Base-by-base conservation (phyloP, 1,139 yeast genomes). In the Suhomyces panamericanus region DNA sequence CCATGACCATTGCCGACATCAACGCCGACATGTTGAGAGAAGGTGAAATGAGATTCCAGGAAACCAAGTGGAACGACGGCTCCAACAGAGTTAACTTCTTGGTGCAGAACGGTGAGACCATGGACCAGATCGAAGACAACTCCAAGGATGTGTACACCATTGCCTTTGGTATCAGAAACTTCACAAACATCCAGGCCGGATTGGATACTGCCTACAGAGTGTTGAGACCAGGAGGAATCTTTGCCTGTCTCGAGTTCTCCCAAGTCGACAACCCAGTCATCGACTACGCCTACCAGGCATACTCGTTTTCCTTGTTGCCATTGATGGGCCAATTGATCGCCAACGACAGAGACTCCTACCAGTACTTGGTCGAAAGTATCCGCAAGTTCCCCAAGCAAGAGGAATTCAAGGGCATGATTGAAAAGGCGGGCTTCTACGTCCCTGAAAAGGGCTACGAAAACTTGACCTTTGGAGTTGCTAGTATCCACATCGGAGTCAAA, bases 171-270 rank as follows among this genome's bases (percentile, higher is more conserved):
- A 95, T 95, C 60, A 81, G 99, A 68, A 93, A 93, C 67, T 95
- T 95, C 65, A 93, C 99, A 48, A 78, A 93, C 62, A 85, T 93
- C 54, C 97, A 91, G 68, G 90, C 89, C 9, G 99, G 98, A 27
- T 78, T 93, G 57, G 78, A 87, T 57, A 87, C 97, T 22, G 99
- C 99, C 30, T 87, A 91, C 71, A 80, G 99, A 57, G 95, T 91
- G 27, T 78, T 93, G 61, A 88, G 86, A 66, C 99, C 97, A n/a
- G 99, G 99, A 60, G 99, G 99, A 59, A 88, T 95, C 41, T 95
- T 93, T 64, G 96, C 96, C 32, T 91, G 98, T 67, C 77, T 93
- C 49, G 99, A 93, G 66, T 93, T 93, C 61, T 85, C 96, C 48
- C 93, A 90, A 62, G 97, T 95, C 48, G 87, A 87, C 47, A 87